Conservation (phyloP, 495 filamentous ascomycete species). For the Penicillium samsonianum region DNA sequence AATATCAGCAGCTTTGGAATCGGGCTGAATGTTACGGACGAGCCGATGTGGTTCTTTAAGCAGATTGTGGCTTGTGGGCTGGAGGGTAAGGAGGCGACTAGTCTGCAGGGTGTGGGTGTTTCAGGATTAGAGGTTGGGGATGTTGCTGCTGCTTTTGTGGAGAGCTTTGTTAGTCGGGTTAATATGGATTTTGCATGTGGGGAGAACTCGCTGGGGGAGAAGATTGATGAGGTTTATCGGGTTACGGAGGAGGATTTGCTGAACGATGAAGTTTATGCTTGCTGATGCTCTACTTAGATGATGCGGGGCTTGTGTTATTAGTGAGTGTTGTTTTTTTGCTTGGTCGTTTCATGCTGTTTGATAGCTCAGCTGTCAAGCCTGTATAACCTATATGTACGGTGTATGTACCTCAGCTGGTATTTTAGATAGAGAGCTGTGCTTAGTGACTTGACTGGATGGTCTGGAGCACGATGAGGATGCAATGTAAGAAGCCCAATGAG, state of each 20-base stretch:
- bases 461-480: slow-evolving; percentile 5
- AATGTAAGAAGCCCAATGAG: background rate
- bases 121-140: slow-evolving; percentile 21
- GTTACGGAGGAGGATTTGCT: slow-evolving; percentile 40
- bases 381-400: background rate
- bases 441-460: background rate
- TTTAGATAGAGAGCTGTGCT: background rate
- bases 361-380: background rate
- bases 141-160: slow-evolving; percentile 44
- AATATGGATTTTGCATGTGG: slow-evolving; percentile 46
- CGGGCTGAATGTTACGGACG: slow-evolving; percentile 75
- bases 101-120: slow-evolving; percentile 52
- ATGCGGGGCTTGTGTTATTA: background rate
- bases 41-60: slow-evolving; percentile 65
- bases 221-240: slow-evolving; percentile 46
- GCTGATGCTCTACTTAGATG: background rate
- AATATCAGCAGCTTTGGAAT: slow-evolving; percentile 86
- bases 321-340: background rate
- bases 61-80: slow-evolving; percentile 88
- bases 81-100: slow-evolving; percentile 74
- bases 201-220: slow-evolving; percentile 31
- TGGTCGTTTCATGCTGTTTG: background rate
- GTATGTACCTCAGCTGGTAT: background rate
- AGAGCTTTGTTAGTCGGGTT: slow-evolving; percentile 41
- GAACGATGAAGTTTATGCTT: background rate